A percentile compares a stretch with the other conserved stretches of the same genome.
Evolutionary conservation across 2,329 filamentous ascomycete genomes (phyloP).

Genomic region (Pseudocercospora cruenta): DNA sequence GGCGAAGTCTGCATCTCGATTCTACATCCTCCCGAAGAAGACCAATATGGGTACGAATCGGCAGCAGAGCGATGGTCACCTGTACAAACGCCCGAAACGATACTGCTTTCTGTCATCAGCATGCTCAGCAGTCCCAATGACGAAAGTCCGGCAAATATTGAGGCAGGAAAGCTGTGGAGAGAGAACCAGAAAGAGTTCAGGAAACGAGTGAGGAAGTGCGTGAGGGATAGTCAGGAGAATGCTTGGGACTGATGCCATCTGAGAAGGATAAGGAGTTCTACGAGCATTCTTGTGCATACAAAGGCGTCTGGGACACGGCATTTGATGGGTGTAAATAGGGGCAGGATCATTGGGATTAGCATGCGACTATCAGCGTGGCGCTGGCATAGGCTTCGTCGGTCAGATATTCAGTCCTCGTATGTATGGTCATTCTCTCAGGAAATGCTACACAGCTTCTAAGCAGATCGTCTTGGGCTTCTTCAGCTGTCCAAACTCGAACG

Average conservation of each 20-base stretch:
- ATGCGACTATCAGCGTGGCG: background rate
- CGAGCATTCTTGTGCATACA: background rate
- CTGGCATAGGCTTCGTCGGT: background rate
- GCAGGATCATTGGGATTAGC: background rate
- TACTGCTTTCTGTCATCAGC: constrained; percentile 87
- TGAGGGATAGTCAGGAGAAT: constrained; percentile 74
- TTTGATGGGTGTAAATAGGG: background rate
- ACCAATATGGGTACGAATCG: constrained; percentile 89
- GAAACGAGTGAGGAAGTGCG: constrained; percentile 74
- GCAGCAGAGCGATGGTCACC: constrained; percentile 91
- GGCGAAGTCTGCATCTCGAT: constrained; percentile 97
- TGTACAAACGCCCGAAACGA: constrained; percentile 93
- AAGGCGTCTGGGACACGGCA: background rate
- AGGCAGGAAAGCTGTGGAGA: constrained; percentile 85
- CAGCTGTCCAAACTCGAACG: background rate
- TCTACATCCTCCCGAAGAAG: constrained; percentile 90
- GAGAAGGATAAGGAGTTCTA: constrained; percentile 9
- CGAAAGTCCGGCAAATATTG: constrained; percentile 92
- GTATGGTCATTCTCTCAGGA: background rate
- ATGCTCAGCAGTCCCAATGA: constrained; percentile 92
- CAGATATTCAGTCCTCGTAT: background rate
- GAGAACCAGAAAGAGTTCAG: constrained; percentile 80
- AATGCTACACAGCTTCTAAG: background rate
- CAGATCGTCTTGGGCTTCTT: background rate
- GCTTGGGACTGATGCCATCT: constrained; percentile 37